Evolutionary conservation across 2,329 filamentous ascomycete species (phyloP).

Genomic region (Metarhizium humberi): DNA sequence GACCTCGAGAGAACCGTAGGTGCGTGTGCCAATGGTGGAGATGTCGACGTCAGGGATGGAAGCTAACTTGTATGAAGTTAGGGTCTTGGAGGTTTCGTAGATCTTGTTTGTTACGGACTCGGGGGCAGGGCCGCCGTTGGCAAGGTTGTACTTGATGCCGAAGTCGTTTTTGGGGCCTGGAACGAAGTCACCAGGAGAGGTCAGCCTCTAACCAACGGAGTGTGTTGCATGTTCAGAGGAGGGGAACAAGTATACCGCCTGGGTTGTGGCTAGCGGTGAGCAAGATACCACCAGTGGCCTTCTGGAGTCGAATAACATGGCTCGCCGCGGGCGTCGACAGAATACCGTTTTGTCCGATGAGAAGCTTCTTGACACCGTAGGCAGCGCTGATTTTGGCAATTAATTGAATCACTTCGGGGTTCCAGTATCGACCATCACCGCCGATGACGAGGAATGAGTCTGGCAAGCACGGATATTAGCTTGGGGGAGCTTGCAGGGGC

Average conservation of each 20-base stretch:
- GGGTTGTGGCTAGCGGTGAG: conserved; percentile 98
- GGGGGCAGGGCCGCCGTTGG: conserved; percentile 91
- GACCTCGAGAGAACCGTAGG: conserved; percentile 79
- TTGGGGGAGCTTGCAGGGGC: conserved; percentile 9
- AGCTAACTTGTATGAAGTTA: conserved; percentile 87
- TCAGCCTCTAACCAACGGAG: background rate
- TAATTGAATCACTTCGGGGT: conserved; percentile 90
- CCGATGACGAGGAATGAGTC: conserved; percentile 86
- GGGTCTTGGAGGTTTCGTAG: conserved; percentile 79
- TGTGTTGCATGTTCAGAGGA: background rate
- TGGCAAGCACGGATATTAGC: conserved; percentile 15
- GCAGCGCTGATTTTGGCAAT: conserved; percentile 96
- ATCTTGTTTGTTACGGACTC: conserved; percentile 98
- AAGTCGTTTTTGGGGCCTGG: conserved; percentile 88
- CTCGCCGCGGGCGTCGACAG: conserved; percentile 93
- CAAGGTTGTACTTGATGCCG: conserved; percentile 98
- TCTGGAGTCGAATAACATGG: conserved; percentile 88
- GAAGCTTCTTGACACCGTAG: conserved; percentile 97
- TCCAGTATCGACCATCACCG: conserved; percentile 94
- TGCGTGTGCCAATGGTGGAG: conserved; percentile 69
- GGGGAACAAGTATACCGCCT: conserved; percentile 55
- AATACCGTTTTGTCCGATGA: conserved; percentile 94
- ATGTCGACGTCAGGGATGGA: conserved; percentile 84
- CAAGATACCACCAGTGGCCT: conserved; percentile 93
- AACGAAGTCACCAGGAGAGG: conserved; percentile 4